Evolutionary conservation across 176 grass and related monocot species (phyloP).

Genomic region (Canna indica): DNA sequence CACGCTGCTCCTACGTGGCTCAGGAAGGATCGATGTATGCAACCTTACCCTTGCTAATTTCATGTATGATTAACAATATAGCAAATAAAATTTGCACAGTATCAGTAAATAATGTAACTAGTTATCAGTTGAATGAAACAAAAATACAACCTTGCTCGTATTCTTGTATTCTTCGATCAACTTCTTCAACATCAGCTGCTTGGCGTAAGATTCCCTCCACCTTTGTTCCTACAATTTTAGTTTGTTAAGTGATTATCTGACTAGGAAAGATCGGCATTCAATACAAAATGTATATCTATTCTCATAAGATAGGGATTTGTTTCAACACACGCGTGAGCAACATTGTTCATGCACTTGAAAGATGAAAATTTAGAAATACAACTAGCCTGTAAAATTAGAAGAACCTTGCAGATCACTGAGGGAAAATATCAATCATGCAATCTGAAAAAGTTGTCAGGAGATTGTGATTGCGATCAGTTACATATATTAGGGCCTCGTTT

Average conservation of each 20-base stretch:
- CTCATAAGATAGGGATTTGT: neutral
- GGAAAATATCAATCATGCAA: neutral
- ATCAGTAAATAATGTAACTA: too few relatives aligned
- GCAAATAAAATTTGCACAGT: too few relatives aligned
- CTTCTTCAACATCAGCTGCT: slow-evolving; percentile 92
- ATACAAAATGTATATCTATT: slow-evolving; percentile 3
- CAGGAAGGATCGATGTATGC: too few relatives aligned
- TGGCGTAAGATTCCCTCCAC: slow-evolving; percentile 95
- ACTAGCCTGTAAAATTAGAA: neutral
- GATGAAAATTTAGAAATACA: neutral
- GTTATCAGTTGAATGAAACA: neutral
- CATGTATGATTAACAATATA: too few relatives aligned
- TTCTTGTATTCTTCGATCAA: slow-evolving; percentile 86
- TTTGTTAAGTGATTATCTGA: neutral
- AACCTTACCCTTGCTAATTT: too few relatives aligned
- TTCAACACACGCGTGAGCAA: neutral
- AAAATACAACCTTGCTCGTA: slow-evolving; percentile 76
- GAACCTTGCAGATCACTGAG: neutral
- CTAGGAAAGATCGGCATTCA: neutral
- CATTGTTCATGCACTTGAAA: neutral
- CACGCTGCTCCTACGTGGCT: too few relatives aligned
- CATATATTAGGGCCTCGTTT: neutral
- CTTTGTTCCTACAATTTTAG: slow-evolving; percentile 57
- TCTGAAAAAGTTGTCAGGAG: neutral
- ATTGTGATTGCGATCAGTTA: neutral